phyloP scores from a whole-genome alignment of 2,329 filamentous ascomycete species.

The Tolypocladium amazonense region DNA sequence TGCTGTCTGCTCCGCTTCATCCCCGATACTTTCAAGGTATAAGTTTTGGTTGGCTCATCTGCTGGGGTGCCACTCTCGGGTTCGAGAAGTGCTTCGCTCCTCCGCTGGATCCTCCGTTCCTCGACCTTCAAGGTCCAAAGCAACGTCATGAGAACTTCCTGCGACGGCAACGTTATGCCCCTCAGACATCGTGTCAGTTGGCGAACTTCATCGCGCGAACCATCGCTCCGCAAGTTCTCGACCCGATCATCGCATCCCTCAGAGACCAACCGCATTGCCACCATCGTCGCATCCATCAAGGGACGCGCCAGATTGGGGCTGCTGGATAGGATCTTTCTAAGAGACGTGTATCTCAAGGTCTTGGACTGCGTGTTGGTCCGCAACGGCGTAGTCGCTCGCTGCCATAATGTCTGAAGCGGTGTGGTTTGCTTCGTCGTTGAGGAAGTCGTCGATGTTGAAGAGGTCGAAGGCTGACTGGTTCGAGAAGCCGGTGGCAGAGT shows the following conservation, averaged over 20 bases:
- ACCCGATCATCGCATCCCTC: constrained; percentile 39
- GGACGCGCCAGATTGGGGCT: constrained; percentile 67
- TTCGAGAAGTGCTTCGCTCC: constrained; percentile 10
- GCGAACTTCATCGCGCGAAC: constrained; percentile 24
- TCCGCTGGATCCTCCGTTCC: constrained; percentile 22
- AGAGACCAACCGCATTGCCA: constrained; percentile 61
- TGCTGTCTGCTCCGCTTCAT: constrained; percentile 10
- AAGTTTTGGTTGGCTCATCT: constrained; percentile 11
- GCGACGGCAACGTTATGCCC: constrained; percentile 30
- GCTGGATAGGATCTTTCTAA: constrained; percentile 59
- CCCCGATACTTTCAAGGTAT: constrained; percentile 12
- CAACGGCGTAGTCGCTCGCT: constrained; percentile 39
- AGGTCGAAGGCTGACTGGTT: constrained; percentile 28
- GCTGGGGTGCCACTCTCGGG: constrained; percentile 13
- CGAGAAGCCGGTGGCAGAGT: constrained; percentile 40
- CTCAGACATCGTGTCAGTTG: constrained; percentile 25
- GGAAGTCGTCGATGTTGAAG: constrained; percentile 44
- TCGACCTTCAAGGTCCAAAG: constrained; percentile 35
- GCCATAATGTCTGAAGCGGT: constrained; percentile 36
- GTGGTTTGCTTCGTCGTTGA: constrained; percentile 39
- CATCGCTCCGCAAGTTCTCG: constrained; percentile 23
- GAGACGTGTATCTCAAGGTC: constrained; percentile 50
- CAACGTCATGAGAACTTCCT: constrained; percentile 36
- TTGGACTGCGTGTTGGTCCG: constrained; percentile 42
- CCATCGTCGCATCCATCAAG: constrained; percentile 63